Evolutionary conservation across 306 rosid species (phyloP), one percentile per base, ranked within the genome.

Genomic region (Rosa multiflora): DNA sequence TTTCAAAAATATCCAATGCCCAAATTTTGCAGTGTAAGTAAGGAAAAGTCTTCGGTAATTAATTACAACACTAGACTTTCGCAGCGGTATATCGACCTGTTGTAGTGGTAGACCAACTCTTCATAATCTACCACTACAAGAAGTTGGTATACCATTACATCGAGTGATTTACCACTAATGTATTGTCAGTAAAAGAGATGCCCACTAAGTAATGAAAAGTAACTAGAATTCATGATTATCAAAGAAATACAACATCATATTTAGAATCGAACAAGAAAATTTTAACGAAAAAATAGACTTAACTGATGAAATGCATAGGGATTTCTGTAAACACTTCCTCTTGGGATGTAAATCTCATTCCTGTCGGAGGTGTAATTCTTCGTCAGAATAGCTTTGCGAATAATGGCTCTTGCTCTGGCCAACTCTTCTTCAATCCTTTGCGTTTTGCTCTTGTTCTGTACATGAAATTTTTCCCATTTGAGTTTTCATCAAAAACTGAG

Each of bases 261-360:
- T 0, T n/a, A n/a, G 18, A 56, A n/a, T 2, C 10, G 18, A 43
- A 48, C 21, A 11, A 4, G 26, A 12, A 51, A 49, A 20, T 7
- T 8, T 56, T 20, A 3, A 52, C 26, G 42, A 43, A n/a, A 10
- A 11, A 29, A 44, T 29, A 58, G 6, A 70, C 77, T 66, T 52
- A 15, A 80, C 78, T 80, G 83, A 73, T 80, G 83, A 80, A 80
- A 80, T 14, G 83, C 83, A 64, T 23, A 10, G 39, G 83, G 63
- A 49, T 73, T 80, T 80, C 78, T 63, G 59, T 80, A 80, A 8
- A 6, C 43, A 46, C 55, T 46, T 73, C 83, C 83, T 64, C 68
- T 73, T 32, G 83, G 83, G 18, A 80, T 52, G 74, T 73, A 80
- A 40, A 12, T 80, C 78, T 80, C 78, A 1, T 35, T 40, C 46